Conservation (phyloP, 768 basidiomycete species). For the Psilocybe cubensis region DNA sequence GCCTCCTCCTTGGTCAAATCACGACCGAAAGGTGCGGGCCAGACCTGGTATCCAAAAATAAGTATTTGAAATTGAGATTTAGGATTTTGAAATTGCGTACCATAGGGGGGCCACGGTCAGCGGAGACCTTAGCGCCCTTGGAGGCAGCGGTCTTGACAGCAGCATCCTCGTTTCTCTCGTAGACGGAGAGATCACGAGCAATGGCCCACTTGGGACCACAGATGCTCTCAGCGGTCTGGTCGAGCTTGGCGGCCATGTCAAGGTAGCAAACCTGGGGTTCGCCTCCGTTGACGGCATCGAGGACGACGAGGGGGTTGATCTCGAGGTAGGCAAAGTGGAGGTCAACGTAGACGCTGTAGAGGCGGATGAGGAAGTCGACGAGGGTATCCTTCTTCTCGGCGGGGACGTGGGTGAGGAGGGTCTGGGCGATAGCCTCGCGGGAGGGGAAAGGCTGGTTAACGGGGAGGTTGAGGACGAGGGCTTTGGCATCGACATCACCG, state of each 20-base stretch:
- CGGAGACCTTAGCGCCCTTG: conserved; percentile 59
- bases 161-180: conserved; percentile 51
- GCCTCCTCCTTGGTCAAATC: conserved; percentile 98
- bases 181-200: conserved; percentile 85
- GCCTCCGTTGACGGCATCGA: conserved; percentile 73
- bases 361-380: conserved; percentile 91
- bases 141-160: conserved; percentile 43
- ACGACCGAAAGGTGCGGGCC: conserved; percentile 95
- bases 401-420: conserved; percentile 85
- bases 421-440: conserved; percentile 71
- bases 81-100: conserved; percentile 38
- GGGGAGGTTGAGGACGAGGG: conserved; percentile 84
- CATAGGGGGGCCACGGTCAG: conserved; percentile 98
- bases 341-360: conserved; percentile 98
- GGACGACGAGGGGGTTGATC: conserved; percentile 97
- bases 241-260: conserved; percentile 99
- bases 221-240: conserved; percentile 98
- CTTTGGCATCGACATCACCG: conserved; percentile 98
- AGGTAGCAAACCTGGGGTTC: conserved; percentile 89
- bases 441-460: conserved; percentile 81
- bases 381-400: conserved; percentile 87
- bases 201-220: conserved; percentile 99
- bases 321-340: conserved; percentile 99
- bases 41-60: conserved; percentile 47
- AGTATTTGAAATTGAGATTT: not conserved